Base-by-base conservation (phyloP, 2,329 filamentous ascomycete genomes). In the Stagonosporopsis vannaccii region DNA sequence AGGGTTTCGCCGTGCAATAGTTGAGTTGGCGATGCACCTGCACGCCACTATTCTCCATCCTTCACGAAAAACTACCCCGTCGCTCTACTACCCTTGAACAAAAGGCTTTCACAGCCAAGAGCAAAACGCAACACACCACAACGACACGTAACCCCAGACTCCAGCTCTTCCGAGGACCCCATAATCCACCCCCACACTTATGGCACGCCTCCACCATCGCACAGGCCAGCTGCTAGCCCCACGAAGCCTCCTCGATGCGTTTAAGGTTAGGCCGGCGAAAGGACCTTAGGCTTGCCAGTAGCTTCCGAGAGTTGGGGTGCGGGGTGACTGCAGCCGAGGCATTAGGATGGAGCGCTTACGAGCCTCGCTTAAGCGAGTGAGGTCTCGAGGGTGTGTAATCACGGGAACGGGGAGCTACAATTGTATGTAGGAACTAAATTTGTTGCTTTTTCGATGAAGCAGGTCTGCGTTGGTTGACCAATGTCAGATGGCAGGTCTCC, bases 291-390 rank as follows among this genome's bases (percentile, higher is more conserved):
- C 8, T n/a, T n/a, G n/a, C n/a, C 45, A 23, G 36, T 22, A 17
- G 36, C 45, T 40, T 32, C 26, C 35, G 36, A 11, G 44, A 28
- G n/a, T 13, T 39, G 15, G 30, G 45, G 12, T 43, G 47, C 47
- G 47, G 47, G 47, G 47, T 26, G 39, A n/a, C 26, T 40, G 20
- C 25, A 43, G 20, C 47, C 47, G 47, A 51, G 47, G 47, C 39
- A 43, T 17, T 13, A 12, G 2, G 32, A 15, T 41, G 26, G 26
- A 35, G 30, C 33, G 22, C 25, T 22, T 30, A 35, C 45, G 45
- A 48, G 33, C 23, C 28, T 43, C 11, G 12, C 30, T 15, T 17
- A 33, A 20, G 41, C 12, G 20, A n/a, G 42, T 6, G 4, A n/a
- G 20, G 11, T 25, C n/a, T n/a, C n/a, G n/a, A n/a, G n/a, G n/a